phyloP scores from a whole-genome alignment of 768 basidiomycete genomes.

The Leccinum disarticulatum region DNA sequence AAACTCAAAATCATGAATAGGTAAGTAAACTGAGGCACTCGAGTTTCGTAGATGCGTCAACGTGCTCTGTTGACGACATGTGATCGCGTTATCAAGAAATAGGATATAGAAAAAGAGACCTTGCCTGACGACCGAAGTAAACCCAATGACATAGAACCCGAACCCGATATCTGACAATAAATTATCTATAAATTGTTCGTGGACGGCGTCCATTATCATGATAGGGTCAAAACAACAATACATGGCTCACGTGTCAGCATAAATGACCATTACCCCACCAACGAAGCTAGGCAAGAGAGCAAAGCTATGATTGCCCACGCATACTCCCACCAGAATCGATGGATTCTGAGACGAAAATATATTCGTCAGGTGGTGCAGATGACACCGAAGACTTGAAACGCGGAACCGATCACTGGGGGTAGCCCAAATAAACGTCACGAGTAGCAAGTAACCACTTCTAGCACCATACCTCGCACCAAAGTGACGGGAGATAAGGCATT shows the following conservation, averaged over 20 bases:
- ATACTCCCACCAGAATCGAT: conserved; percentile 23
- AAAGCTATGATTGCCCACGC: conserved; percentile 12
- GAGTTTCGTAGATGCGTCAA: neutral
- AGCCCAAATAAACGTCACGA: neutral
- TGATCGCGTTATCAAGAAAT: neutral
- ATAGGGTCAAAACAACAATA: neutral
- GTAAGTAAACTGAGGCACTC: conserved; percentile 3
- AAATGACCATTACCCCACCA: conserved; percentile 12
- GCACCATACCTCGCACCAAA: conserved; percentile 9
- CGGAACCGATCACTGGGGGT: neutral
- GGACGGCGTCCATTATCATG: neutral
- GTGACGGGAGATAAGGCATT: neutral
- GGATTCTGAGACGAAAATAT: conserved; percentile 15
- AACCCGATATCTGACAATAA: neutral
- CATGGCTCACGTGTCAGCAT: conserved; percentile 2
- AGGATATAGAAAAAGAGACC: neutral
- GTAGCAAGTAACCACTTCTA: neutral
- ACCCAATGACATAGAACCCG: conserved; percentile 10
- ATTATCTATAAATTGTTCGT: neutral
- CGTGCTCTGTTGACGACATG: neutral
- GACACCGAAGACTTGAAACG: conserved; percentile 2
- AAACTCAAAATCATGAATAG: conserved; percentile 1
- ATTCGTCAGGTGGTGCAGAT: conserved; percentile 14
- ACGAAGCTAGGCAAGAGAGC: conserved; percentile 4
- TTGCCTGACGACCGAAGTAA: conserved; percentile 5